A percentile compares a stretch with the other conserved stretches of the same genome.
phyloP scores from a whole-genome alignment of 768 basidiomycete genomes.

The Cystobasidiopsis lactophilus region DNA sequence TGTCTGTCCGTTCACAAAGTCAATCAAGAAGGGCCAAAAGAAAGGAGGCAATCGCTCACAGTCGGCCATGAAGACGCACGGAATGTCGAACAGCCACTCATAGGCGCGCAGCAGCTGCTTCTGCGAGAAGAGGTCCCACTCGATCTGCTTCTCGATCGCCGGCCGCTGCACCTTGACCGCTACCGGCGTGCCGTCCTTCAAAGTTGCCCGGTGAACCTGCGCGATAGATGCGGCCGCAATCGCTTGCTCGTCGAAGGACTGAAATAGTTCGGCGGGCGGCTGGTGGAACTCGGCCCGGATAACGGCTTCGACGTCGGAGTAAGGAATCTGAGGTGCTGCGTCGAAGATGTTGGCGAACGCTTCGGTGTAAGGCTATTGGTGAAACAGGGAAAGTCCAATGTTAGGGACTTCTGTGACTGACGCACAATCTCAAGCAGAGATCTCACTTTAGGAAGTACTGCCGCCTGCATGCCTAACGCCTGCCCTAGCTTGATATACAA shows the following conservation, averaged over 20 bases:
- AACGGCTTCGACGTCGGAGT: conserved; percentile 42
- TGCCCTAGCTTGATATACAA: conserved; percentile 73
- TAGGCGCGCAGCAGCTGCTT: conserved; percentile 25
- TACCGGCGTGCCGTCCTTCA: conserved; percentile 34
- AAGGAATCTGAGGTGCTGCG: conserved; percentile 65
- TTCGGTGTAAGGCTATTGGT: conserved; percentile 29
- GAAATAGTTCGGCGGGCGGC: conserved; percentile 11
- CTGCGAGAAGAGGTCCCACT: conserved; percentile 48
- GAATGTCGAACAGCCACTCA: conserved; percentile 53
- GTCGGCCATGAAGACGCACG: conserved; percentile 47
- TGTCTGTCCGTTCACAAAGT: conserved; percentile 20
- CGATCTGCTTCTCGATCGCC: conserved; percentile 60
- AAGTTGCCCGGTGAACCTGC: conserved; percentile 64
- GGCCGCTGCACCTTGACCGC: conserved; percentile 90
- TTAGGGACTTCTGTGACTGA: no score
- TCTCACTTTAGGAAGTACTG: conserved; percentile 58
- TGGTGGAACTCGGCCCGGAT: conserved; percentile 28
- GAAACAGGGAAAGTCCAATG: not conserved
- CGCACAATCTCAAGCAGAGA: not conserved
- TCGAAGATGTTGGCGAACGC: conserved; percentile 71
- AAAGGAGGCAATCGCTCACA: conserved; percentile 18
- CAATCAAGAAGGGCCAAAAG: conserved; percentile 6
- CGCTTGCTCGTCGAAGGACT: conserved; percentile 47
- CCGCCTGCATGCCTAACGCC: conserved; percentile 64
- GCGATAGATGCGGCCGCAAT: conserved; percentile 78